These are phyloP conservation scores for Camellia granthamiana DNA, from an alignment of 148 eudicot genomes.

Conservation along the genomic window DNA sequence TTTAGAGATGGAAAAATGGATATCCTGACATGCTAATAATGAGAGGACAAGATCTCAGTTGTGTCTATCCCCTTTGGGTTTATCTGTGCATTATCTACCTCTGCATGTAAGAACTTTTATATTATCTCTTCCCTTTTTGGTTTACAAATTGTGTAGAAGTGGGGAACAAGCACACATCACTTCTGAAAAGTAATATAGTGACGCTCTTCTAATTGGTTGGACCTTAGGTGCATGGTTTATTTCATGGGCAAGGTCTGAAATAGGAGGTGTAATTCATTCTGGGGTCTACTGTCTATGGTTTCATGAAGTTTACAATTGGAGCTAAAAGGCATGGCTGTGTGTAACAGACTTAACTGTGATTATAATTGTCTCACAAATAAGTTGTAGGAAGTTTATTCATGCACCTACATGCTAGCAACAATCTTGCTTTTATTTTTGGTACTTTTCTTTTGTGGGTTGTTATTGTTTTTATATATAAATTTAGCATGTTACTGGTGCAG, in stretches of 20 bases:
- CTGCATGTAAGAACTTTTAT: too few species aligned
- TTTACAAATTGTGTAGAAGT: too few species aligned
- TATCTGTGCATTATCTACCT: too few species aligned
- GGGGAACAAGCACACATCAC: neutral
- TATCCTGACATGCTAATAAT: too few species aligned
- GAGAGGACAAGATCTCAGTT: too few species aligned
- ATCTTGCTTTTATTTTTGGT: neutral
- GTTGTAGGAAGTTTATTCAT: neutral
- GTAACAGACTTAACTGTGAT: neutral
- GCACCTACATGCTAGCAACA: neutral
- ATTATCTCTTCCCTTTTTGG: too few species aligned
- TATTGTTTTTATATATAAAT: neutral
- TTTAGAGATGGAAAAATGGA: too few species aligned
- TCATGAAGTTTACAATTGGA: neutral
- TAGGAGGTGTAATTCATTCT: neutral
- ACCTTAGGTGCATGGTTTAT: neutral
- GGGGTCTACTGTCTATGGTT: neutral
- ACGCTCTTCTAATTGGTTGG: neutral
- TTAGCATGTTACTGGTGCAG: constrained; percentile 33
- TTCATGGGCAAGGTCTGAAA: too few species aligned
- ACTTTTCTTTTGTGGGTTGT: neutral
- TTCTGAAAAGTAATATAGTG: neutral
- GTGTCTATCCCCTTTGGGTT: too few species aligned
- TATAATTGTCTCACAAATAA: neutral
- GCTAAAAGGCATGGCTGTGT: neutral